Evolutionary conservation across 345 rosid species (phyloP).

Genomic region (Fremontodendron californicum): DNA sequence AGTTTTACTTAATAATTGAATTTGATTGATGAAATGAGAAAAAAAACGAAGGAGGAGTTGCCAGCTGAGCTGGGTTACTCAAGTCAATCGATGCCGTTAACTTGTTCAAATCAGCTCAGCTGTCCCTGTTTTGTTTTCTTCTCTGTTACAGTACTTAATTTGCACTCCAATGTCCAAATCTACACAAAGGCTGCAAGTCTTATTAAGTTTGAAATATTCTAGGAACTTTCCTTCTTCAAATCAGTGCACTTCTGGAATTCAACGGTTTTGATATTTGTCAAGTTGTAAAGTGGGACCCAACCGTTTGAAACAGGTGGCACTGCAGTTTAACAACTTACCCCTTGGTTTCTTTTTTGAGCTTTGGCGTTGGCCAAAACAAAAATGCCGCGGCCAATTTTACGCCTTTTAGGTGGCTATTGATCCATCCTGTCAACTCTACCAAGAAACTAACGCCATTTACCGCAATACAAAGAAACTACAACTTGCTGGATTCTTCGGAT

Average conservation of each 20-base stretch:
- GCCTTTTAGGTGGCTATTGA: neutral
- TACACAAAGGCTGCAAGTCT: neutral
- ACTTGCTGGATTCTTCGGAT: neutral
- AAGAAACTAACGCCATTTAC: neutral
- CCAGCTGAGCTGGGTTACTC: neutral
- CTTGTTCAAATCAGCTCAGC: too few species aligned
- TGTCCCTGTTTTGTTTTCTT: too few species aligned
- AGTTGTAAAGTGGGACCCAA: neutral
- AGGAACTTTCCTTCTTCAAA: neutral
- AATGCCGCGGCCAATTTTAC: neutral
- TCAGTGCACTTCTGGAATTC: neutral
- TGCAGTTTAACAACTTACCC: neutral
- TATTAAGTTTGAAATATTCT: neutral
- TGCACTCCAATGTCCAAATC: too few species aligned
- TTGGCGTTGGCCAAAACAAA: neutral
- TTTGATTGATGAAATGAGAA: neutral
- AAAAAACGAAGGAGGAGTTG: neutral
- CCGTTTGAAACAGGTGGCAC: constrained; percentile 2
- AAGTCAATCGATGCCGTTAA: too few species aligned
- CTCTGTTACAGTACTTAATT: too few species aligned
- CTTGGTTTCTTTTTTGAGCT: neutral
- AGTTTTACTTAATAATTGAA: neutral
- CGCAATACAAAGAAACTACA: neutral
- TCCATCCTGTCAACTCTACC: neutral
- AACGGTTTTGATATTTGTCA: neutral